Base-by-base conservation (phyloP, 1,284 basidiomycete genomes). In the Cerioporus squamosus region DNA sequence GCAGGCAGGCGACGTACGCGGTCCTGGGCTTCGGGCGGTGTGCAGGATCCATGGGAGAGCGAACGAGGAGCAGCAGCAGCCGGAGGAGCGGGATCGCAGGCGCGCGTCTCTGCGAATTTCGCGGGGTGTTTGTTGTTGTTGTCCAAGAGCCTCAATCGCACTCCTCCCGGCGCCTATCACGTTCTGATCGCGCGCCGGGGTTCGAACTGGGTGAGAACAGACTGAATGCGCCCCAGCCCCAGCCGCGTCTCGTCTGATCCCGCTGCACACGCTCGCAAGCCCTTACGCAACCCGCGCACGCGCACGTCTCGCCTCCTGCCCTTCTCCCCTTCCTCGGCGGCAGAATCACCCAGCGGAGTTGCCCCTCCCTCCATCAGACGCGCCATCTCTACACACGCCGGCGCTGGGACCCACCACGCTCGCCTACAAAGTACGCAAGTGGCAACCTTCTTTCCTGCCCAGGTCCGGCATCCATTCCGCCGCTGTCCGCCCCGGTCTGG, bases 1-100 rank as follows among this genome's bases (percentile, higher is more conserved):
- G 40, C 10, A 33, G 26, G 42, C 23, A 49, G 31, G 44, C 29
- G 50, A 77, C 85, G 53, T 75, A 91, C 89, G 82, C 77, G 55
- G 84, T 87, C 74, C 82, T 89, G 39, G 83, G 74, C 70, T 81
- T 86, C 38, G 80, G 69, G 51, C 69, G 70, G 57, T 64, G 66
- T 22, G 62, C 56, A 52, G 66, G 54, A 50, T 65, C 65, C 72
- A 77, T 74, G 40, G 50, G 40, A 20, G 48, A 40, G 17, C 52
- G 36, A 29, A 47, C 49, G 43, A 31, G 40, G 40, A 22, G 40
- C n/a, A 36, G 26, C 23, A 45, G 40, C 38, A 46, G 36, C 48
- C 44, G 44, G 48, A 33, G 33, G 33, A 42, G 51, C 57, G 42
- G 47, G 45, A n/a, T n/a, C 45, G 57, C 57, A 40, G 51, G 31